Evolutionary conservation across 1,139 yeast species (phyloP), one percentile per base, ranked within the genome.

Genomic region (Taphrina flavorubra): DNA sequence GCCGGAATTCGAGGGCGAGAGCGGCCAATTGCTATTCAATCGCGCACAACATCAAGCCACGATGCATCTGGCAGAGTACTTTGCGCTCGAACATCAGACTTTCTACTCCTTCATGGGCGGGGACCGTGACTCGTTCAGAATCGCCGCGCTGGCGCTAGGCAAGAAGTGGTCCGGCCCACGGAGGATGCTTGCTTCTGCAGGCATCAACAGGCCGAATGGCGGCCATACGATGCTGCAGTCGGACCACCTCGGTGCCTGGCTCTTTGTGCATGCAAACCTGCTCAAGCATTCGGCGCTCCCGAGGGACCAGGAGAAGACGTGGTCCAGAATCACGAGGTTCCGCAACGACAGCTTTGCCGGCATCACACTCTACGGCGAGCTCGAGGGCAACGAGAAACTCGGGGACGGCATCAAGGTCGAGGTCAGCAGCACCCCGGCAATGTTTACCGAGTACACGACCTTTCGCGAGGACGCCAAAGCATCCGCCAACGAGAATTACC

Each of bases 181-280:
- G 16, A 46, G 67, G 16, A 39, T 63, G 55, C 36, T 63, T 40
- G 59, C 61, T 11, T 13, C 51, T n/a, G 67, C 67, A 31, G 67
- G 67, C 10, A 46, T 53, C 25, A 20, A 36, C 2, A 16, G 59
- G 37, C 39, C 44, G 40, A 47, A 56, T 20, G 61, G 61, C 11
- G 67, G 67, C 1, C 67, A 63, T 37, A 63, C 67, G 11, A 63
- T 63, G 67, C 10, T 63, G 47, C 67, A 63, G 37, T 55, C 59
- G n/a, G 67, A 63, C 20, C 53, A 42, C 34, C 55, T 42, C n/a
- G 67, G 67, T n/a, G 37, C 55, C 39, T 46, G 61, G 47, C 61
- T 63, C 31, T 63, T 63, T 47, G 67, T 63, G 16, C 67, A 63
- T 20, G 67, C 61, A 31, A 63, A 63, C 25, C 47, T 63, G 37